Conservation (phyloP, 2,329 filamentous ascomycete species). For the Trichophyton benhamiae region DNA sequence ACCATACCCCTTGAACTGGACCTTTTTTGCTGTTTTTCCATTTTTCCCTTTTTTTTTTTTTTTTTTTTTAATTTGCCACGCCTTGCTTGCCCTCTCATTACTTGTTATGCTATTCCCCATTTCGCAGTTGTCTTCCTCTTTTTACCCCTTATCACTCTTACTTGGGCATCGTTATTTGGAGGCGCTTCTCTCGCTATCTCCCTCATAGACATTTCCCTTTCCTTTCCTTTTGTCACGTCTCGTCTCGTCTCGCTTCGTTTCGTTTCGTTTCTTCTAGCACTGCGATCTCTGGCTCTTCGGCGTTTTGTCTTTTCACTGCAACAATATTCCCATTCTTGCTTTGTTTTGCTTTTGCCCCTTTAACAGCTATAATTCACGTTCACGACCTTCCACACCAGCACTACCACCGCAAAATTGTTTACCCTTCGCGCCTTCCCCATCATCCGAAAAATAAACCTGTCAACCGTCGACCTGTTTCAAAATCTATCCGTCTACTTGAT, state of each 20-base stretch:
- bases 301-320: background rate
- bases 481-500: too few species aligned
- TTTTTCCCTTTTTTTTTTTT: constrained; percentile 15
- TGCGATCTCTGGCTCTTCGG: background rate
- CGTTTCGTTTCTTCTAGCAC: background rate
- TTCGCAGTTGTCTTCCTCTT: constrained; percentile 17
- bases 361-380: background rate
- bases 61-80: constrained; percentile 5
- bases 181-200: constrained; percentile 9
- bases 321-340: background rate
- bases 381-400: background rate
- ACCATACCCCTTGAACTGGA: background rate
- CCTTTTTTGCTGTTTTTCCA: background rate
- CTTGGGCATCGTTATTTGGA: constrained; percentile 17
- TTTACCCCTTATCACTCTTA: constrained; percentile 13
- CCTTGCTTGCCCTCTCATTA: background rate
- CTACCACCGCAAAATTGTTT: background rate
- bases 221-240: background rate
- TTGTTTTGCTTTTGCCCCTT: background rate
- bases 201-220: constrained; percentile 11
- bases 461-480: background rate
- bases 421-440: background rate
- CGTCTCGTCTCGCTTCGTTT: too few species aligned
- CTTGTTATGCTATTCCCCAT: constrained; percentile 10
- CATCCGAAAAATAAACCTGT: background rate